A percentile compares a stretch with the other conserved stretches of the same genome.
These are phyloP conservation scores for Phaffia tasmanica DNA, from an alignment of 768 basidiomycete species.

Conservation along the genomic window DNA sequence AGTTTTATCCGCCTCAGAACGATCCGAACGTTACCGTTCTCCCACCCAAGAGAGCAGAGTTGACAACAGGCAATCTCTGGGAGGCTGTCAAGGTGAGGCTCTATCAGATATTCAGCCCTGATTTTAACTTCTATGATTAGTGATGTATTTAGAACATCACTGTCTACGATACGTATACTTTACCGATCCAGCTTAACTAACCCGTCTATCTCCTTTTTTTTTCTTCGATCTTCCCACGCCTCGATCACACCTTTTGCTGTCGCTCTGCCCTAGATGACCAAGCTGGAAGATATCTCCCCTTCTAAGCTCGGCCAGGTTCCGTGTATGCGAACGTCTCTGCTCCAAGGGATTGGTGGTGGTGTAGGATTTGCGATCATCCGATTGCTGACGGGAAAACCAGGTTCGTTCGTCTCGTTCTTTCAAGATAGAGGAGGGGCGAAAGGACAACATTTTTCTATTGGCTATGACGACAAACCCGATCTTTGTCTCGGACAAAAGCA, in stretches of 20 bases:
- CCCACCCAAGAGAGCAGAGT: constrained; percentile 2
- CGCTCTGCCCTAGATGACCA: constrained; percentile 1
- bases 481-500: too few relatives aligned
- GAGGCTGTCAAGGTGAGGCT: constrained; percentile 17
- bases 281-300: constrained; percentile 11
- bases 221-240: not conserved
- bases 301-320: constrained; percentile 16
- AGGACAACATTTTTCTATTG: too few relatives aligned
- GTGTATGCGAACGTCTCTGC: constrained; percentile 14
- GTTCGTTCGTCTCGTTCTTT: not conserved
- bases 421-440: too few relatives aligned
- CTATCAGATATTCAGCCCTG: not conserved
- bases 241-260: not conserved
- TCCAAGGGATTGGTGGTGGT: constrained; percentile 20
- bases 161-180: not conserved
- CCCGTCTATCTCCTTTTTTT: not conserved
- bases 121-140: not conserved
- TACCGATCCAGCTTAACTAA: not conserved
- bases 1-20: constrained; percentile 13
- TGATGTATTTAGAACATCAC: not conserved
- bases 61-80: constrained; percentile 14
- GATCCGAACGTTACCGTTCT: constrained; percentile 23
- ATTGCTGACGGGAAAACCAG: constrained; percentile 12
- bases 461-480: too few relatives aligned
- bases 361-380: constrained; percentile 10